These are phyloP conservation scores for Naganishia sp. DNA, from an alignment of 1,284 basidiomycete genomes.

Conservation along the genomic window DNA sequence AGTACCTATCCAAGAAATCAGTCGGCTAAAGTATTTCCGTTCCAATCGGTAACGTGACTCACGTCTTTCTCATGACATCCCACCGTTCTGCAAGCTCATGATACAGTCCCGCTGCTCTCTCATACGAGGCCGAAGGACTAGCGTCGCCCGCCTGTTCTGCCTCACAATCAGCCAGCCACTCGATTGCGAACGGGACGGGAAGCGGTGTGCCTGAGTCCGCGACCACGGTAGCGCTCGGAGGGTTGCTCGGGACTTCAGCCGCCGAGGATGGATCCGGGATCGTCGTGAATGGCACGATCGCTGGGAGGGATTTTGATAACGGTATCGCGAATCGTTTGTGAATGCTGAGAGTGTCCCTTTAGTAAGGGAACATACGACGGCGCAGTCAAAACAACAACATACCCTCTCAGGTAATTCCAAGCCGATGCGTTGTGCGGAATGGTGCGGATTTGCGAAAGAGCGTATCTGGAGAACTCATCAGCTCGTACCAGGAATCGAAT, in stretches of 20 bases:
- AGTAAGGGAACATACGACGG: background rate
- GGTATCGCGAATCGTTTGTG: conserved; percentile 57
- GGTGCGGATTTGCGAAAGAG: conserved; percentile 75
- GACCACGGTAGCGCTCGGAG: conserved; percentile 58
- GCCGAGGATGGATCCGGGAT: conserved; percentile 37
- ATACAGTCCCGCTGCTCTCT: conserved; percentile 64
- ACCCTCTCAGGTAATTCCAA: conserved; percentile 89
- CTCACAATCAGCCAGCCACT: conserved; percentile 80
- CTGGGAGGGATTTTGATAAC: conserved; percentile 61
- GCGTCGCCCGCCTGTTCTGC: conserved; percentile 61
- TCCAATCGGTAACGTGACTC: conserved; percentile 41
- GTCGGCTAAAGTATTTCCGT: no score
- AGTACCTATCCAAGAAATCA: conserved; percentile 10
- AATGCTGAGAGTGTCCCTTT: conserved; percentile 55
- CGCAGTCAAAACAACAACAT: conserved; percentile 28
- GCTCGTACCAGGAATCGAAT: conserved; percentile 14
- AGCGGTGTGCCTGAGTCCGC: conserved; percentile 64
- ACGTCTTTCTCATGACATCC: conserved; percentile 79
- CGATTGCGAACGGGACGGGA: conserved; percentile 74
- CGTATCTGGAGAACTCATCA: conserved; percentile 58
- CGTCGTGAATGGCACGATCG: conserved; percentile 66
- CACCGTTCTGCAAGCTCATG: conserved; percentile 67
- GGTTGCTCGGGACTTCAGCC: conserved; percentile 42
- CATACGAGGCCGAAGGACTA: background rate
- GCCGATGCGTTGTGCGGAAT: conserved; percentile 89